Evolutionary conservation across 106 monocot genomes (phyloP).

Genomic region (Apostasia shenzhenica): DNA sequence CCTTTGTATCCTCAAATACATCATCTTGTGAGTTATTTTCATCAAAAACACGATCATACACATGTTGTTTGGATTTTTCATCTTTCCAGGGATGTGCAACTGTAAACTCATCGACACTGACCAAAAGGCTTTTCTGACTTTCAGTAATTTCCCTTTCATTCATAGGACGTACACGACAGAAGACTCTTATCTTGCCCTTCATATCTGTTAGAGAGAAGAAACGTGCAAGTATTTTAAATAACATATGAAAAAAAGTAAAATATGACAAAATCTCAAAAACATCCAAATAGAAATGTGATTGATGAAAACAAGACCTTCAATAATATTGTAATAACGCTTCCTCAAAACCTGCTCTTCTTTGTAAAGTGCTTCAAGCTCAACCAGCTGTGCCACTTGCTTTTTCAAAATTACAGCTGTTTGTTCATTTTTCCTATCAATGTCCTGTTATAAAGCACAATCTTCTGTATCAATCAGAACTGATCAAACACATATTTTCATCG

Average conservation of each 20-base stretch:
- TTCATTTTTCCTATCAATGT: slow-evolving; percentile 92
- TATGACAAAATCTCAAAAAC: background rate
- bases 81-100: slow-evolving; percentile 97
- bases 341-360: slow-evolving; percentile 90
- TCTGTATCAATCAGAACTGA: background rate
- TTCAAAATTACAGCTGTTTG: slow-evolving; percentile 91
- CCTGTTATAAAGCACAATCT: slow-evolving; percentile 34
- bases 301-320: slow-evolving; percentile 62
- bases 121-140: slow-evolving; percentile 46
- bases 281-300: background rate
- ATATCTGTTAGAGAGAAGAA: slow-evolving; percentile 48
- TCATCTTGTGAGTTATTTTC: slow-evolving; percentile 77
- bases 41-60: slow-evolving; percentile 91
- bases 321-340: slow-evolving; percentile 92
- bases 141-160: slow-evolving; percentile 70
- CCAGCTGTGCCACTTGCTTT: slow-evolving; percentile 81
- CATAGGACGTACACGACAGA: slow-evolving; percentile 79
- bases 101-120: slow-evolving; percentile 76
- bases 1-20: slow-evolving; percentile 98
- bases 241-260: background rate
- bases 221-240: background rate
- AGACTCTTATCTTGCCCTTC: slow-evolving; percentile 98
- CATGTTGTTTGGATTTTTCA: slow-evolving; percentile 87
- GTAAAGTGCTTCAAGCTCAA: slow-evolving; percentile 76
- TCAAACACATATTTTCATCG: too few species aligned